Evolutionary conservation across 1,284 basidiomycete species (phyloP), one percentile per base, ranked within the genome.

Genomic region (Crucibulum cyathiforme): DNA sequence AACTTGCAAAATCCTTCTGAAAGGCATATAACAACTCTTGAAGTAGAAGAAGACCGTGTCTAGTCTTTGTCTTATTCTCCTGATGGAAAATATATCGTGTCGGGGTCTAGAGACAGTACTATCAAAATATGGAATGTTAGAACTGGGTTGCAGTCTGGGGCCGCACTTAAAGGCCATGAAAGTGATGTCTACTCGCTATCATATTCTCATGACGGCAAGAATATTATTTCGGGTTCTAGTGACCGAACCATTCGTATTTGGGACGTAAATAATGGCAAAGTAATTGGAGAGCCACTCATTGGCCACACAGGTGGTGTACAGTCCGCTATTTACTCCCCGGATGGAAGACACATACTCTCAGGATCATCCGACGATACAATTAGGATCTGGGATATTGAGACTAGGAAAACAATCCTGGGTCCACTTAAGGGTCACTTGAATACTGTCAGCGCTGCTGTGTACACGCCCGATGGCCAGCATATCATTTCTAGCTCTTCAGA

Each of bases 321-420:
- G 3, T 64, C 54, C 50, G 59, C 67, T 13, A 53, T 58, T 45
- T 60, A 62, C 60, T 67, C 66, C 12, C 54, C 46, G 19, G 58
- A 60, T 56, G 62, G 65, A 15, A 52, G 45, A 17, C 50, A 56
- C 31, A 54, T 74, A 17, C 62, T 61, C 9, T 75, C 73, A 7
- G 69, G 67, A 9, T 71, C 72, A 13, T 46, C 50, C 37, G 74
- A 75, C 56, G 38, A 58, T 5, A 74, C 72, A 0, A 54, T 76
- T 12, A 54, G 54, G 12, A 54, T 70, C 6, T 69, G 67, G 66
- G 62, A 69, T 50, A 51, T 54, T 6, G n/a, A 49, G 15, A 63
- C 56, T 12, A 61, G 61, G 12, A 37, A 54, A 7, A 45, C 60
- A 19, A 12, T 58, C 3, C 46, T 62, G 36, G 57, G 60, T 38